Evolutionary conservation across 805 yeast genomes (phyloP).

Genomic region (Peterozyma toletana): DNA sequence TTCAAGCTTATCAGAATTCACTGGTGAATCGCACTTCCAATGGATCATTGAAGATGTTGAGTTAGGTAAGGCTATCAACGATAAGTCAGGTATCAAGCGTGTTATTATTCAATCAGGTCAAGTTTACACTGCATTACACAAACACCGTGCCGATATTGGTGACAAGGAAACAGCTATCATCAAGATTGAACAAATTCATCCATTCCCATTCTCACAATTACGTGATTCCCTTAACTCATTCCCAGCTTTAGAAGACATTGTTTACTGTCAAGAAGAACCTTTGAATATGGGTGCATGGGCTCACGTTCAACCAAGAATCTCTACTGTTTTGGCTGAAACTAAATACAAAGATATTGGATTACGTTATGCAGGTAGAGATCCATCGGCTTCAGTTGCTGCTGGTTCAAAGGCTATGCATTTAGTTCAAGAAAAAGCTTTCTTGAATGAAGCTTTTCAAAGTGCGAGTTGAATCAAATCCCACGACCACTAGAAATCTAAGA

Average conservation of each 20-base stretch:
- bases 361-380: slow-evolving; percentile 96
- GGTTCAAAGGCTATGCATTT: slow-evolving; percentile 86
- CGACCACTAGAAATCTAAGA: slow-evolving; percentile 4
- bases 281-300: slow-evolving; percentile 92
- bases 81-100: slow-evolving; percentile 82
- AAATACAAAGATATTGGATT: slow-evolving; percentile 48
- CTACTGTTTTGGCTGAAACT: slow-evolving; percentile 71
- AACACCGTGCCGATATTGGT: slow-evolving; percentile 72
- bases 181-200: slow-evolving; percentile 91
- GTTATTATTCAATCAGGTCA: slow-evolving; percentile 85
- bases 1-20: slow-evolving; percentile 75
- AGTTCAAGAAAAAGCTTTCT: slow-evolving; percentile 83
- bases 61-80: slow-evolving; percentile 67
- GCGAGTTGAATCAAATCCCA: too few relatives aligned
- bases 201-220: slow-evolving; percentile 96
- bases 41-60: slow-evolving; percentile 94
- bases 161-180: slow-evolving; percentile 83
- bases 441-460: slow-evolving; percentile 60
- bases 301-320: slow-evolving; percentile 75
- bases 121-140: slow-evolving; percentile 87
- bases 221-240: slow-evolving; percentile 76
- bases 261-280: slow-evolving; percentile 99
- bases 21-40: slow-evolving; percentile 86
- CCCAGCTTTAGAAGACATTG: slow-evolving; percentile 80
- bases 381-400: slow-evolving; percentile 97